Evolutionary conservation across 805 yeast genomes (phyloP), one percentile per base, ranked within the genome.

Genomic region (Debaryomyces castellii): DNA sequence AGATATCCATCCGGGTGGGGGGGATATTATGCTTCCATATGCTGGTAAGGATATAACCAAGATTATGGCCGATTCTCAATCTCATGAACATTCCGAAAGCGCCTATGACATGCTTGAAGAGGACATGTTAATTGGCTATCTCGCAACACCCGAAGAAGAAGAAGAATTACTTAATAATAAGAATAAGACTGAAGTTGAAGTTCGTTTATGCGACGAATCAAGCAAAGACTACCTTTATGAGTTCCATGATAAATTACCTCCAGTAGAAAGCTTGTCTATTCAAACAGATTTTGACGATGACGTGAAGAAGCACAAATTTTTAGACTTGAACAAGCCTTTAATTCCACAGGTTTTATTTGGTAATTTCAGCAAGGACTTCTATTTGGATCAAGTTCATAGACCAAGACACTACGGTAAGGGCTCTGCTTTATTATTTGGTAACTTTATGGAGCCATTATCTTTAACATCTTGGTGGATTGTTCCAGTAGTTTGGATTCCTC

Each of bases 401-500:
- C 99, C 99, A 44, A 84, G 99, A 63, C 99, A 94, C 67, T 94
- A 91, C 63, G 98, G 98, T 53, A 84, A 90, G 63, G 97, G 97
- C 9, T 89, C 97, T 3, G 99, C 99, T 10, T 97, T 91, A 5
- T 64, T 94, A 44, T 94, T 94, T 66, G 99, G 99, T 40, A 90
- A 91, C 67, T 87, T 92, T 66, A 72, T 94, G 49, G 99, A 94
- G 69, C 97, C 97, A 4, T 62, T 94, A 21, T 82, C 96, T 6
- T 74, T 85, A 59, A 94, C 99, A 3, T 85, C 97, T 10, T 94
- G 98, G 98, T 94, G 83, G 79, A 86, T 89, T 20, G 86, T 94
- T 17, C 99, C 99, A 14, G 49, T 71, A 1, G 54, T 89, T 21
- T 95, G 99, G 98, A 64, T 89, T 38, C 97, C 97, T 2, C 83